These are phyloP conservation scores for Penicillium rolfsii DNA, from an alignment of 2,329 filamentous ascomycete genomes.

Conservation along the genomic window DNA sequence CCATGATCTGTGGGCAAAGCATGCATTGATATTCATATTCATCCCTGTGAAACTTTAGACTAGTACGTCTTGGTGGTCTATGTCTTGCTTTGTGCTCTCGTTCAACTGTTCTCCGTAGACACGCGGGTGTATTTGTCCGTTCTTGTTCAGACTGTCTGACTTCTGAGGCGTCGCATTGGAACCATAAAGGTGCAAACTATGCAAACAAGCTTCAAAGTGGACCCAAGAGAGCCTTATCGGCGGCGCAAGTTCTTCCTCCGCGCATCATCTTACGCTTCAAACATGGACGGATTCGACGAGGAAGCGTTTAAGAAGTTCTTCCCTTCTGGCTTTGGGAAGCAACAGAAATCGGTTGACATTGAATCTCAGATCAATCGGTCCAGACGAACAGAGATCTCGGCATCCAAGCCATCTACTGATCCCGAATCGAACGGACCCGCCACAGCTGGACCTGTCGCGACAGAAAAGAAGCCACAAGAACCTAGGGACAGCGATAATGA, in stretches of 20 bases:
- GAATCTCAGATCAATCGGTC: constrained; percentile 79
- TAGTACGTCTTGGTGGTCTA: background rate
- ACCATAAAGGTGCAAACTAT: constrained; percentile 29
- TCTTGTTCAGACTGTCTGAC: background rate
- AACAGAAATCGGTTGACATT: constrained; percentile 71
- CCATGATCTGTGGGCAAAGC: constrained; percentile 19
- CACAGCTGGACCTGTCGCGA: constrained; percentile 28
- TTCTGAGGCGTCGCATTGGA: background rate
- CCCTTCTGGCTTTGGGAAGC: constrained; percentile 83
- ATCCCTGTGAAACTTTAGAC: background rate
- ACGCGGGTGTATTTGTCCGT: background rate
- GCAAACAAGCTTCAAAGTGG: constrained; percentile 32
- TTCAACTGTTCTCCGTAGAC: background rate
- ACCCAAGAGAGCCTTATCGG: constrained; percentile 12
- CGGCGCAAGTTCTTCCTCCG: constrained; percentile 14
- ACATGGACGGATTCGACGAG: constrained; percentile 52
- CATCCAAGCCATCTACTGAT: constrained; percentile 32
- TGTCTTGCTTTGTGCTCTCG: background rate
- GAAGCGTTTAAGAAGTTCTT: constrained; percentile 63
- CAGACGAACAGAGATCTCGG: constrained; percentile 60
- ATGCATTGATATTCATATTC: constrained; percentile 13
- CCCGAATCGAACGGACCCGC: constrained; percentile 27
- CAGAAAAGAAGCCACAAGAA: constrained; percentile 34
- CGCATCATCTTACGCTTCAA: constrained; percentile 10
- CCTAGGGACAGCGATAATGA: constrained; percentile 47